Base-by-base conservation (phyloP, 305 asterid genomes). In the Fraxinus albicans region DNA sequence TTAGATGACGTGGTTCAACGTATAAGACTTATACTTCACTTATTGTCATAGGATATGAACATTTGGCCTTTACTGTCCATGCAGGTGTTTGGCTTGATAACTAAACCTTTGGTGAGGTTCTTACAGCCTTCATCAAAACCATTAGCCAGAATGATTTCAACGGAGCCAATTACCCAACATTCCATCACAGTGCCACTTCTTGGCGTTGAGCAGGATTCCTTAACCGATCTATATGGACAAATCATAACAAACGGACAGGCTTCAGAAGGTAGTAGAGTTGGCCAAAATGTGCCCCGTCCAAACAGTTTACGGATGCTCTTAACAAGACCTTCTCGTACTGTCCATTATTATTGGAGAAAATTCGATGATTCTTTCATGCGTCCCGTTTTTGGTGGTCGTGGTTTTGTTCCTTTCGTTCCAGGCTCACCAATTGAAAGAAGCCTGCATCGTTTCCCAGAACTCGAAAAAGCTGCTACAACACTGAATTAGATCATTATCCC, bases 351-450 rank as follows among this genome's bases (percentile, higher is more conserved):
- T 40, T 95, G 99, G 99, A 90, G 98, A 79, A 93, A 91, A 84
- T 94, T 95, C 50, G 99, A 95, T 3, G 44, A 95, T 13, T 89
- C 93, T 34, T 93, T 95, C 90, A 95, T 95, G 99, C 97, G 97
- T 44, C 99, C 97, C 0, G 96, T 91, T 77, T 95, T 95, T 53
- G 99, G 99, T 36, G 99, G 99, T 27, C 96, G 98, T 74, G 99
- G 99, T 10, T 95, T 95, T 8, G 97, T 91, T 4, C 98, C 97
- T 0, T 94, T 55, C 15, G 93, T 91, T 3, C 97, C 99, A 2
- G 95, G 98, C 79, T 94, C 99, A 21, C 99, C 99, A 0, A 93
- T 89, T 0, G 97, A 95, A 78, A 90, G 80, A 63, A 89, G 86
- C 17, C 73, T 77, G 76, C 85, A 7, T 35, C 79, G 81, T 17